Evolutionary conservation across 2,329 filamentous ascomycete genomes (phyloP).

Genomic region (Exophiala aquamarina): DNA sequence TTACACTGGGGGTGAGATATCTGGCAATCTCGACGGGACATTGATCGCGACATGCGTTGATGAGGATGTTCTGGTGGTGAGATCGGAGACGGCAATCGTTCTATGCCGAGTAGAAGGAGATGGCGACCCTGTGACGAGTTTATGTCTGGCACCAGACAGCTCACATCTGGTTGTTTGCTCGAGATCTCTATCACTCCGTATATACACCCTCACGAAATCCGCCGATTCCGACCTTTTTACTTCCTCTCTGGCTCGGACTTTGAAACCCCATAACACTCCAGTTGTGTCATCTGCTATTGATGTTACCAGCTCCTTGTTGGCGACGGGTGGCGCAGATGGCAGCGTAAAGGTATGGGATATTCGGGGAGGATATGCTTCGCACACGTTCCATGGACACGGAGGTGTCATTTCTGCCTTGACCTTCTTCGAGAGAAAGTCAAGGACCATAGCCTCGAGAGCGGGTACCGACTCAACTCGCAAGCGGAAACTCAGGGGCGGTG

Average conservation of each 20-base stretch:
- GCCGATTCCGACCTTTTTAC: slow-evolving; percentile 59
- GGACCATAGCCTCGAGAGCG: slow-evolving; percentile 4
- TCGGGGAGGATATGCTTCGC: slow-evolving; percentile 78
- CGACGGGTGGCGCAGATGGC: slow-evolving; percentile 90
- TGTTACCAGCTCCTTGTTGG: slow-evolving; percentile 81
- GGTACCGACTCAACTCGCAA: slow-evolving; percentile 22
- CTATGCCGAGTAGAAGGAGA: slow-evolving; percentile 86
- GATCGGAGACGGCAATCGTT: slow-evolving; percentile 78
- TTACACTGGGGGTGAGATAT: slow-evolving; percentile 86
- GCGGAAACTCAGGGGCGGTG: slow-evolving; percentile 42
- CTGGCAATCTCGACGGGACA: slow-evolving; percentile 76
- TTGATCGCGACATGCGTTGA: slow-evolving; percentile 87
- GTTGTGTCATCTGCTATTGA: slow-evolving; percentile 86
- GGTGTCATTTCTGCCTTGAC: slow-evolving; percentile 86
- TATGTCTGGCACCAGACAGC: slow-evolving; percentile 75
- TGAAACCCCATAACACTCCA: slow-evolving; percentile 88
- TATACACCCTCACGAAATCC: slow-evolving; percentile 70
- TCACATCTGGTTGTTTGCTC: slow-evolving; percentile 90
- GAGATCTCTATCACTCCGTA: slow-evolving; percentile 91
- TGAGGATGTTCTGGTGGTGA: slow-evolving; percentile 85
- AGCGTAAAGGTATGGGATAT: slow-evolving; percentile 98
- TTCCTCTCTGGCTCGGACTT: slow-evolving; percentile 69
- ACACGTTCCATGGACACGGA: slow-evolving; percentile 91
- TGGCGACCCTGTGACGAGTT: slow-evolving; percentile 53
- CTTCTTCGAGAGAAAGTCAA: slow-evolving; percentile 70